phyloP scores from a whole-genome alignment of 495 filamentous ascomycete genomes.

The Aspergillus affinis region DNA sequence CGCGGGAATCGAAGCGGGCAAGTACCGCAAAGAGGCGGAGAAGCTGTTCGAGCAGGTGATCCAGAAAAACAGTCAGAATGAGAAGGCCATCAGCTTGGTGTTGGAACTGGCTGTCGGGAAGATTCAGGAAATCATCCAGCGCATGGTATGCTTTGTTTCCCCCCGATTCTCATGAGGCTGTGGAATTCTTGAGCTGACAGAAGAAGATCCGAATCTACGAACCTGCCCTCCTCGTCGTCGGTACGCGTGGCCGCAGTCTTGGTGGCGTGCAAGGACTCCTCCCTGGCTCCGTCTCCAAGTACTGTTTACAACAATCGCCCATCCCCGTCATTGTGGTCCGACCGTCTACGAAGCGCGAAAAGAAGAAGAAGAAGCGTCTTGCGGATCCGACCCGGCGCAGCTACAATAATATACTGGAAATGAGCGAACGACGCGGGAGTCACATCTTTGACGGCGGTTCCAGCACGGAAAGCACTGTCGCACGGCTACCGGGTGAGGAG shows the following conservation, averaged over 20 bases:
- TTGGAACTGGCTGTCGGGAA: slow-evolving; percentile 92
- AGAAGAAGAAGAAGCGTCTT: slow-evolving; percentile 86
- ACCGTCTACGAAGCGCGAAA: slow-evolving; percentile 82
- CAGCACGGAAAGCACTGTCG: slow-evolving; percentile 39
- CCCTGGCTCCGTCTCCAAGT: slow-evolving; percentile 91
- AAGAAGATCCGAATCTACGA: slow-evolving; percentile 87
- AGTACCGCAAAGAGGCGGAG: slow-evolving; percentile 79
- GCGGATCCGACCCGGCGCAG: slow-evolving; percentile 74
- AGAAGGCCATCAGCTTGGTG: slow-evolving; percentile 83
- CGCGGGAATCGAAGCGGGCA: slow-evolving; percentile 62
- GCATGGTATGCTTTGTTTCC: slow-evolving; percentile 64
- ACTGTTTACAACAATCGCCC: slow-evolving; percentile 92
- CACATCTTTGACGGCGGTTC: slow-evolving; percentile 52
- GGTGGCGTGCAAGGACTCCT: slow-evolving; percentile 89
- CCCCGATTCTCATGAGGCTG: neutral
- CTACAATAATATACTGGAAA: slow-evolving; percentile 76
- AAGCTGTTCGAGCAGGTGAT: slow-evolving; percentile 76
- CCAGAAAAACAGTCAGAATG: slow-evolving; percentile 71
- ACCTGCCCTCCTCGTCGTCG: slow-evolving; percentile 92
- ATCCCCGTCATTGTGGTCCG: slow-evolving; percentile 97
- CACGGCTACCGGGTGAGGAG: slow-evolving; percentile 58
- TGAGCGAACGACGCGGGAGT: slow-evolving; percentile 55
- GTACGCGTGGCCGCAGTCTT: slow-evolving; percentile 82
- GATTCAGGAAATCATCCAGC: slow-evolving; percentile 87
- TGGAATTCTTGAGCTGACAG: slow-evolving; percentile 16